phyloP scores from a whole-genome alignment of 2,329 filamentous ascomycete species.

The Calonectria pseudoreteaudii region DNA sequence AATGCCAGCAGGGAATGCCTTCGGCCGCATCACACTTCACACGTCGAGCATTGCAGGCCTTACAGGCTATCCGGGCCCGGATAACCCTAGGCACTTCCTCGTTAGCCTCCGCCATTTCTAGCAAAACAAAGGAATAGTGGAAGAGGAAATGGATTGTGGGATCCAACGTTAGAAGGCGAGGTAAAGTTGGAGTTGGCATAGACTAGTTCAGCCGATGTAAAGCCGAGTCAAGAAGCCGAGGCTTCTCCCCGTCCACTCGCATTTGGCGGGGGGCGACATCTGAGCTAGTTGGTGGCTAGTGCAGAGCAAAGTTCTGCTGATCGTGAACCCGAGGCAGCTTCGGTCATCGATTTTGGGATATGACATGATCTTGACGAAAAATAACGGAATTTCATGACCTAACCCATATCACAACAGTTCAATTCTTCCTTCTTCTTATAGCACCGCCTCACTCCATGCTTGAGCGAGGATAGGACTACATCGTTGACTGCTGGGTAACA shows the following conservation, averaged over 20 bases:
- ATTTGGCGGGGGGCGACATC: neutral
- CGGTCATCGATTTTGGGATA: neutral
- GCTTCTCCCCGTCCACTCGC: neutral
- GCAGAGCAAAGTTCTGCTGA: neutral
- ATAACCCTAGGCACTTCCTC: neutral
- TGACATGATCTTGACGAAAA: neutral
- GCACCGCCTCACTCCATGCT: neutral
- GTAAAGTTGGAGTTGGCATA: neutral
- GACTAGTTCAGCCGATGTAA: neutral
- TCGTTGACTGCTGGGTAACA: neutral
- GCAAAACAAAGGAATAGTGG: neutral
- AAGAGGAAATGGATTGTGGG: neutral
- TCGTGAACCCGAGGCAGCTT: neutral
- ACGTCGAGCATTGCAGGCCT: slow-evolving; percentile 33
- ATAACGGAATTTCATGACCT: neutral
- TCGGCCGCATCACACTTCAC: slow-evolving; percentile 36
- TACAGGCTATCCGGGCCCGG: slow-evolving; percentile 35
- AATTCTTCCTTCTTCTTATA: neutral
- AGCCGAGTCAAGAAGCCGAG: neutral
- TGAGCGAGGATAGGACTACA: neutral
- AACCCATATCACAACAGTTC: neutral
- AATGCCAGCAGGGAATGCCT: slow-evolving; percentile 35
- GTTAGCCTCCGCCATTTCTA: neutral
- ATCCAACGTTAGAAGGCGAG: neutral
- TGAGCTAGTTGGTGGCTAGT: neutral